phyloP scores from a whole-genome alignment of 176 grass and related monocot genomes.

The Poa pratensis region DNA sequence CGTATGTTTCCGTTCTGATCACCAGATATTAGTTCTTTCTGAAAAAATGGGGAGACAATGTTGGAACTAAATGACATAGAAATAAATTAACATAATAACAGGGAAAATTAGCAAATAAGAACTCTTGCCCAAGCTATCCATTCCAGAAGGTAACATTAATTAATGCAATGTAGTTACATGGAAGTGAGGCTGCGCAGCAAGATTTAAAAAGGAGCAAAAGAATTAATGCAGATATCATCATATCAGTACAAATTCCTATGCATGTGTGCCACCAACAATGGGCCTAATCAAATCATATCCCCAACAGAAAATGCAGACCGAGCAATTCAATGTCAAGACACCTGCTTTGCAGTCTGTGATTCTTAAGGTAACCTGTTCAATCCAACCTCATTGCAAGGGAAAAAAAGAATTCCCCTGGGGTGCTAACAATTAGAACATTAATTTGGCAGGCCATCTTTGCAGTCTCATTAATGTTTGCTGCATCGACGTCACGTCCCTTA shows the following conservation, averaged over 20 bases:
- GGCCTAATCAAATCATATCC: neutral
- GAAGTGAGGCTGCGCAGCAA: neutral
- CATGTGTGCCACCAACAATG: neutral
- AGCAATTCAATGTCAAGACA: neutral
- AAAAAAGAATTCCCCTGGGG: neutral
- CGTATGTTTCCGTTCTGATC: slow-evolving; percentile 99
- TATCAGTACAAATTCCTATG: neutral
- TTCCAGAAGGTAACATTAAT: slow-evolving; percentile 10
- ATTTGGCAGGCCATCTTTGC: neutral
- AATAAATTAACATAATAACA: slow-evolving; percentile 22
- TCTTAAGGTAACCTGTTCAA: neutral
- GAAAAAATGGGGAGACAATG: slow-evolving; percentile 34
- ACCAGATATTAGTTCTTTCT: slow-evolving; percentile 98
- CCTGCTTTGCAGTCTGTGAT: slow-evolving; percentile 11
- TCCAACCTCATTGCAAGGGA: neutral
- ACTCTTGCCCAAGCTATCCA: neutral
- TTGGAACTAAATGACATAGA: neutral
- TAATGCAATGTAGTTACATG: too few species aligned
- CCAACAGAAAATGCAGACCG: neutral
- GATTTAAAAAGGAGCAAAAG: neutral
- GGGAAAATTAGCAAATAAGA: slow-evolving; percentile 1
- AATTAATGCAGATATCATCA: neutral
- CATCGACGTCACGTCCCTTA: neutral
- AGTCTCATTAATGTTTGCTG: neutral
- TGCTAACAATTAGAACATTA: neutral